These are phyloP conservation scores for Fusarium nelsonii DNA, from an alignment of 2,329 filamentous ascomycete genomes.

Conservation along the genomic window DNA sequence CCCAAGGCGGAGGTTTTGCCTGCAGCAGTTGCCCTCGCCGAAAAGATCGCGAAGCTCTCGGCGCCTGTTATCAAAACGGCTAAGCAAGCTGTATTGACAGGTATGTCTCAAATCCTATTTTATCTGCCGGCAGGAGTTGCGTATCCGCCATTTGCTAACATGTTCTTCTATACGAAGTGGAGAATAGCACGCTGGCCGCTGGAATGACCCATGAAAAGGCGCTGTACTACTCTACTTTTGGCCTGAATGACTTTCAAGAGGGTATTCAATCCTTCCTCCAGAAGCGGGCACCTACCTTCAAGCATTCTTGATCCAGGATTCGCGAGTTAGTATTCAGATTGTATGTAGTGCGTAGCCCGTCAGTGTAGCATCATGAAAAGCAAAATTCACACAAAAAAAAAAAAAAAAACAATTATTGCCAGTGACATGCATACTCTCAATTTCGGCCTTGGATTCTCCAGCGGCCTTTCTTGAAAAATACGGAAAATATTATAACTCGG, in stretches of 20 bases:
- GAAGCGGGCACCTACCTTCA: slow-evolving; percentile 24
- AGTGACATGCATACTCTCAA: neutral
- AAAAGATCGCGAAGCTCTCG: slow-evolving; percentile 31
- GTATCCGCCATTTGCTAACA: neutral
- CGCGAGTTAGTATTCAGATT: neutral
- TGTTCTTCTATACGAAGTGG: slow-evolving; percentile 6
- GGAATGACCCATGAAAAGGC: slow-evolving; percentile 37
- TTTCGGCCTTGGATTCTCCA: neutral
- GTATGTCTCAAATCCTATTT: neutral
- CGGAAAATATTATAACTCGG: neutral
- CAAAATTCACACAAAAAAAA: neutral
- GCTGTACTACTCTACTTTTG: slow-evolving; percentile 35
- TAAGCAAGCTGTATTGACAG: slow-evolving; percentile 37
- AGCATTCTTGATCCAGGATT: slow-evolving; percentile 17
- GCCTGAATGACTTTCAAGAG: slow-evolving; percentile 33
- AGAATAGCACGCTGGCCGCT: slow-evolving; percentile 19
- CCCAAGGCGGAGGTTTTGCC: slow-evolving; percentile 25
- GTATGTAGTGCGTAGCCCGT: neutral
- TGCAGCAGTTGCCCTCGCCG: slow-evolving; percentile 18
- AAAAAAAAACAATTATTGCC: neutral
- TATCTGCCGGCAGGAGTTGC: neutral
- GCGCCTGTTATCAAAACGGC: slow-evolving; percentile 28
- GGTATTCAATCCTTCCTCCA: slow-evolving; percentile 31
- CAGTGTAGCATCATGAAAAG: neutral
- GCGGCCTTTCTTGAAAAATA: neutral